Percentiles rank a stretch among this genome's conserved stretches.
These are phyloP conservation scores for Scenedesmus sp. DNA, from an alignment of 163 green algal genomes.

Conservation along the genomic window DNA sequence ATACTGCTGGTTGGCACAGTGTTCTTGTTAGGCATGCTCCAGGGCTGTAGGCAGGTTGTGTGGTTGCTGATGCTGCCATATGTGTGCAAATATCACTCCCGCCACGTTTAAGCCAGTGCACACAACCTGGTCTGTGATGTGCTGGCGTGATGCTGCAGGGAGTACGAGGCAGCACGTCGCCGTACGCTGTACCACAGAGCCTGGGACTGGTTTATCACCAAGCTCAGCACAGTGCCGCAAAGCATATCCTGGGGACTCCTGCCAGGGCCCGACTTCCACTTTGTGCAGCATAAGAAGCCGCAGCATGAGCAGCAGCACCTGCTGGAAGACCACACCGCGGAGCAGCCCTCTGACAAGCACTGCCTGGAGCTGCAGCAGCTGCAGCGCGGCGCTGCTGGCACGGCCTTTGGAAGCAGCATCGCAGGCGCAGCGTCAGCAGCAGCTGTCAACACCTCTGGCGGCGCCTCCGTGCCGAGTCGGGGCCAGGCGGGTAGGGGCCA, in stretches of 20 bases:
- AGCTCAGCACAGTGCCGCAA: slow-evolving; percentile 6
- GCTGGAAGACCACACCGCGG: slow-evolving; percentile 9
- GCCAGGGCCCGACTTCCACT: slow-evolving; percentile 1
- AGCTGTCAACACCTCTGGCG: slow-evolving; percentile 1
- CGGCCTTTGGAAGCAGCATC: background rate
- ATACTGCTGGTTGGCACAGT: background rate
- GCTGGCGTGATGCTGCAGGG: background rate
- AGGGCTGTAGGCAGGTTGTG: background rate
- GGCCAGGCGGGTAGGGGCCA: slow-evolving; percentile 1
- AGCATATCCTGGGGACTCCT: background rate
- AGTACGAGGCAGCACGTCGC: slow-evolving; percentile 1
- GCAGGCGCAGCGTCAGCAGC: background rate
- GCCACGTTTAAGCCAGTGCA: background rate
- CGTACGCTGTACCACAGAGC: background rate
- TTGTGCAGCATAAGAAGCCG: background rate
- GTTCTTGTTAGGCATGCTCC: background rate
- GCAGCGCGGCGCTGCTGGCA: background rate
- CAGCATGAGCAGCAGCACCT: slow-evolving; percentile 29
- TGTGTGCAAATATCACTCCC: background rate
- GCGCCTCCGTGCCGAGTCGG: background rate
- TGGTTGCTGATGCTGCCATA: background rate
- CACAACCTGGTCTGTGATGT: background rate
- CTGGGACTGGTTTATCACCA: slow-evolving; percentile 10
- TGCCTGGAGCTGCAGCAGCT: background rate
- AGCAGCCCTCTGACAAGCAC: slow-evolving; percentile 35